Conservation (phyloP, 495 filamentous ascomycete genomes). For the Hypoxylon perforatum region DNA sequence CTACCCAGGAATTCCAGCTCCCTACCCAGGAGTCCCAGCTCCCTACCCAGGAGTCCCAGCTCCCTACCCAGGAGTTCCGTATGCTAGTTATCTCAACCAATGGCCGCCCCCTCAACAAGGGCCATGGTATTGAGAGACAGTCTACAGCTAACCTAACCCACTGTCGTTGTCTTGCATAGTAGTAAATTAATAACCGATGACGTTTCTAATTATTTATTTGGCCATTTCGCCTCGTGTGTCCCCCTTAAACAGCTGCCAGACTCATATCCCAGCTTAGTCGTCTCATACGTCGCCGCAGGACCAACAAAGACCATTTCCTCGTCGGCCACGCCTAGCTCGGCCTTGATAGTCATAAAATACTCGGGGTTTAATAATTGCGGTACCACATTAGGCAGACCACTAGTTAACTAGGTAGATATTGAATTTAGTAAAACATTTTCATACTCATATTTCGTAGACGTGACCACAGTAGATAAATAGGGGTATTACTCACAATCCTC, state of each 20-base stretch:
- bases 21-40: too few species aligned
- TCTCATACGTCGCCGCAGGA: constrained; percentile 43
- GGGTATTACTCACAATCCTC: constrained; percentile 43
- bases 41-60: too few species aligned
- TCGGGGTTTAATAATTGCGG: constrained; percentile 36
- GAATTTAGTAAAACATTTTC: constrained; percentile 1
- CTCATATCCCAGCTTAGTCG: constrained; percentile 39
- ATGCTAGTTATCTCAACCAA: too few species aligned
- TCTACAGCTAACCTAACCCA: too few species aligned
- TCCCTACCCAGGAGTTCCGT: too few species aligned
- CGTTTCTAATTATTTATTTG: constrained; percentile 10
- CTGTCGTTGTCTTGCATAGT: too few species aligned
- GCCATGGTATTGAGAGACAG: too few species aligned
- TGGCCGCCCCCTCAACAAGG: too few species aligned
- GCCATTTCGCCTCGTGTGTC: constrained; percentile 44
- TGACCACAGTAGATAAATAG: background rate
- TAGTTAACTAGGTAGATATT: constrained; percentile 13
- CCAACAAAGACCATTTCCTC: constrained; percentile 45
- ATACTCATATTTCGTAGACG: too few species aligned
- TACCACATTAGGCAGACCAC: constrained; percentile 25
- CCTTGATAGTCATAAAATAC: constrained; percentile 38
- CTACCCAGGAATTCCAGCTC: too few species aligned
- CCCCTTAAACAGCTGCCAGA: constrained; percentile 44
- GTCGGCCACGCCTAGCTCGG: constrained; percentile 39
- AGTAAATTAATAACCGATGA: constrained; percentile 1